phyloP scores from a whole-genome alignment of 495 filamentous ascomycete genomes.

The Xylaria scruposa region DNA sequence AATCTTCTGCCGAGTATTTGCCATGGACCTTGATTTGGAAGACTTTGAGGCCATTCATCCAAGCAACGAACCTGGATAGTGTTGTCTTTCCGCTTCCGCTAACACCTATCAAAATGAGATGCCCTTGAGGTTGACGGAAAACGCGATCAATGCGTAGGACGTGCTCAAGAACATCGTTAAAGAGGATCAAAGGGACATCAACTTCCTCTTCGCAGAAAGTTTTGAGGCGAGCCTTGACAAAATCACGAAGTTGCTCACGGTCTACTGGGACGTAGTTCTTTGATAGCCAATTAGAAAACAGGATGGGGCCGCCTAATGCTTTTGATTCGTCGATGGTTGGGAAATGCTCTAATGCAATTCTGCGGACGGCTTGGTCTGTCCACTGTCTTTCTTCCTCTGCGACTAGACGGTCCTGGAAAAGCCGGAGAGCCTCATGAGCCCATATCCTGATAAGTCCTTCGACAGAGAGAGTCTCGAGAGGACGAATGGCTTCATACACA shows the following conservation, averaged over 20 bases:
- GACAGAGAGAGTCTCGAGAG: slow-evolving; percentile 82
- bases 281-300: slow-evolving; percentile 99
- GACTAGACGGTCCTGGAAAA: slow-evolving; percentile 97
- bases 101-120: slow-evolving; percentile 97
- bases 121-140: slow-evolving; percentile 96
- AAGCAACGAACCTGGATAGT: slow-evolving; percentile 94
- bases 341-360: slow-evolving; percentile 90
- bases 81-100: slow-evolving; percentile 99
- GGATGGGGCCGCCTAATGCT: slow-evolving; percentile 89
- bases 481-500: slow-evolving; percentile 94
- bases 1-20: slow-evolving; percentile 97
- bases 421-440: slow-evolving; percentile 93
- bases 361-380: slow-evolving; percentile 83
- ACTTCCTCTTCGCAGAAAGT: slow-evolving; percentile 99
- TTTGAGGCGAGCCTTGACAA: slow-evolving; percentile 94
- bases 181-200: slow-evolving; percentile 94
- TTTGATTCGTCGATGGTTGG: slow-evolving; percentile 87
- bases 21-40: slow-evolving; percentile 99
- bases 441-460: slow-evolving; percentile 96
- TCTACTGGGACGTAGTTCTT: slow-evolving; percentile 98
- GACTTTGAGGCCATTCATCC: slow-evolving; percentile 99
- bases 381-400: slow-evolving; percentile 93
- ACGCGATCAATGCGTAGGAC: slow-evolving; percentile 97
- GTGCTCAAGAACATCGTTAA: slow-evolving; percentile 98
- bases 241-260: slow-evolving; percentile 90